phyloP scores from a whole-genome alignment of 306 rosid genomes.

The Rosa lucieae region DNA sequence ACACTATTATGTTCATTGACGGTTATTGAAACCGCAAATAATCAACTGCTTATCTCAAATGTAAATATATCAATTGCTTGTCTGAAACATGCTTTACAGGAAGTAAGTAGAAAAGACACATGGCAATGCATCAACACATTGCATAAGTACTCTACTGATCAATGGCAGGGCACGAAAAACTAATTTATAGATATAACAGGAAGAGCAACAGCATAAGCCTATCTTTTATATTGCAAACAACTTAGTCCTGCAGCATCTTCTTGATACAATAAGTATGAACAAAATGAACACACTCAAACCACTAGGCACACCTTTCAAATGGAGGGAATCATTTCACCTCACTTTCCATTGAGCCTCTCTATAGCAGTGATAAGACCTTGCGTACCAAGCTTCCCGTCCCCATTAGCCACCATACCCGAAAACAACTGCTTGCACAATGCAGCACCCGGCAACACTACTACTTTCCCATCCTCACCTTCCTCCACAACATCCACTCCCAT shows the following conservation, averaged over 20 bases:
- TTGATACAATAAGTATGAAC: background rate
- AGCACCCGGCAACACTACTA: conserved; percentile 76
- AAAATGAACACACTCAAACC: background rate
- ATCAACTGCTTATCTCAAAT: background rate
- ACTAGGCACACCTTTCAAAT: background rate
- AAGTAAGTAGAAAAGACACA: background rate
- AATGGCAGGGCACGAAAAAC: background rate
- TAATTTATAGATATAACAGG: background rate
- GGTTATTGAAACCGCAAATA: background rate
- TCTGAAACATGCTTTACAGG: background rate
- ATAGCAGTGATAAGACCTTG: conserved; percentile 73
- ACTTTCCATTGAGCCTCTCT: conserved; percentile 63
- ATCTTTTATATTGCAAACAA: background rate
- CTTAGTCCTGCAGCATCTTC: background rate
- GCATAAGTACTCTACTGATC: background rate
- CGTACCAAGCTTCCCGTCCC: conserved; percentile 67
- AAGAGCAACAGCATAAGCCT: background rate
- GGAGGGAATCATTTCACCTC: conserved; percentile 15
- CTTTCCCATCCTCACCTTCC: conserved; percentile 38
- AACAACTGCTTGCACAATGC: conserved; percentile 64
- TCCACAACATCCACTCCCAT: conserved; percentile 72
- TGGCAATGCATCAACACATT: background rate
- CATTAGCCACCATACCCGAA: conserved; percentile 75
- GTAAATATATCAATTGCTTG: background rate
- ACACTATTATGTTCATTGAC: background rate